phyloP scores from a whole-genome alignment of 192 early-diverging fungal genomes.

The Phycomyces nitens region DNA sequence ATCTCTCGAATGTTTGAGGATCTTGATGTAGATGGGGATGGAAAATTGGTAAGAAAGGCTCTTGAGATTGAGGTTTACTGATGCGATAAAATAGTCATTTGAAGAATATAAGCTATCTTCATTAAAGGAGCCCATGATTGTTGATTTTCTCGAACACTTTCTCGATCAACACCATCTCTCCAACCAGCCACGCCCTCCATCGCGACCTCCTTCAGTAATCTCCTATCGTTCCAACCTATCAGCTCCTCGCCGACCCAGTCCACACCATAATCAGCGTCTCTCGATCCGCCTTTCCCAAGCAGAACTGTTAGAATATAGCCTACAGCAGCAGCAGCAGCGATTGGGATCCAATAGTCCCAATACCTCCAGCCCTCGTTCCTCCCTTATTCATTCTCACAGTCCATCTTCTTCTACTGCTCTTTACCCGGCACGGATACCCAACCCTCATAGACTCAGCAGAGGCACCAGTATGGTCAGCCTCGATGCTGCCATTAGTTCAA shows the following conservation, averaged over 20 bases:
- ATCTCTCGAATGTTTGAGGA: conserved; percentile 75
- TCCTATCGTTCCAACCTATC: conserved; percentile 22
- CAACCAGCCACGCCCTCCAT: conserved; percentile 15
- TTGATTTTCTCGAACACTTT: conserved; percentile 76
- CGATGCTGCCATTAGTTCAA: conserved; percentile 14
- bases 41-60: conserved; percentile 52
- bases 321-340: conserved; percentile 29
- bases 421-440: background rate
- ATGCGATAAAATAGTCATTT: too few relatives aligned
- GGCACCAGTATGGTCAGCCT: conserved; percentile 17
- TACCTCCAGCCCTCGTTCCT: conserved; percentile 7
- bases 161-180: conserved; percentile 48
- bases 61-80: too few relatives aligned
- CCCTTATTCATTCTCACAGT: background rate
- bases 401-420: background rate
- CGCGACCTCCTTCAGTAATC: conserved; percentile 19
- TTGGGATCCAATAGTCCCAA: conserved; percentile 3
- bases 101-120: conserved; percentile 75
- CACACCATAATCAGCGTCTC: conserved; percentile 4
- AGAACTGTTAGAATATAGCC: conserved; percentile 31
- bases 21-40: conserved; percentile 78
- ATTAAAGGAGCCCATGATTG: conserved; percentile 72
- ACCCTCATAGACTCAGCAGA: conserved; percentile 6
- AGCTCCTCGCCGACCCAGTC: background rate
- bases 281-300: conserved; percentile 32